These are phyloP conservation scores for Aquilaria yunnanensis DNA, from an alignment of 345 rosid genomes.

Conservation along the genomic window DNA sequence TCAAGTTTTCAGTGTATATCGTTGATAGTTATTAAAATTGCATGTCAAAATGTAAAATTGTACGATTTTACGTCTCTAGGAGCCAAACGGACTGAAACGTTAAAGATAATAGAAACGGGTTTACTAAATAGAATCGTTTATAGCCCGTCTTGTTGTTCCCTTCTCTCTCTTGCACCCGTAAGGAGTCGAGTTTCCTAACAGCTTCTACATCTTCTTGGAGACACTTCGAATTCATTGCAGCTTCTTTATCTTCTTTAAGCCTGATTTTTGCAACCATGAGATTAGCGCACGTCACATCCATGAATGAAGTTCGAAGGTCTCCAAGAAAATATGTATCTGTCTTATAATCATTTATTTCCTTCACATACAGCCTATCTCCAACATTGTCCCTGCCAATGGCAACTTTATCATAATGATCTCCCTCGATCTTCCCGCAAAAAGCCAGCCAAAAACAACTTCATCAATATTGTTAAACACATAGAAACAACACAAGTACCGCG, in stretches of 20 bases:
- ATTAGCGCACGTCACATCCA: constrained; percentile 56
- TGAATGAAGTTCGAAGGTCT: constrained; percentile 38
- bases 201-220: constrained; percentile 72
- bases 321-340: constrained; percentile 37
- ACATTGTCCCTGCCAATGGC: constrained; percentile 40
- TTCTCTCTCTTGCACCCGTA: constrained; percentile 20
- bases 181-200: constrained; percentile 43
- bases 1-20: too few relatives aligned
- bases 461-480: too few relatives aligned
- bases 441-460: neutral
- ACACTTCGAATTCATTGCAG: constrained; percentile 52
- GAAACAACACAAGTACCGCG: too few relatives aligned
- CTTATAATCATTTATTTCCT: constrained; percentile 41
- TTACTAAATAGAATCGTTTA: too few relatives aligned
- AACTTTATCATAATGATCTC: constrained; percentile 58
- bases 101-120: too few relatives aligned
- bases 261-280: constrained; percentile 50
- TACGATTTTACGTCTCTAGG: too few relatives aligned
- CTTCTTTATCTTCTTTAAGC: constrained; percentile 71
- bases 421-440: constrained; percentile 66
- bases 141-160: too few relatives aligned
- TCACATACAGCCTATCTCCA: constrained; percentile 36
- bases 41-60: too few relatives aligned
- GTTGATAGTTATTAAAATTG: too few relatives aligned
- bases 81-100: too few relatives aligned